Conservation (phyloP, 2,329 filamentous ascomycete species). For the Pleomassaria siparia region DNA sequence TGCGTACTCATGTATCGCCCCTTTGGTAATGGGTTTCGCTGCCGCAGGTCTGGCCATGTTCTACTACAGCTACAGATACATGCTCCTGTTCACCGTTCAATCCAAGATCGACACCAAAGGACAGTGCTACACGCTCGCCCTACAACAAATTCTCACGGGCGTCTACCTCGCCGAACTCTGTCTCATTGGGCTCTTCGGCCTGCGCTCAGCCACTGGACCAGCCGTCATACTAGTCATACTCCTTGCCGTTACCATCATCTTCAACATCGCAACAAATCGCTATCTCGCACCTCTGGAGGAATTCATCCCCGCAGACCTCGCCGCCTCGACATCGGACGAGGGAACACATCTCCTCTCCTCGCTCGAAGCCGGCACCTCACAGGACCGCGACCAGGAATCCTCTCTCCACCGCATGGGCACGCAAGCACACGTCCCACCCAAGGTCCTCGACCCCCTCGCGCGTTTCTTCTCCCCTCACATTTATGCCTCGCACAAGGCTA, state of each 20-base stretch:
- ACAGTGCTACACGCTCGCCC: conserved; percentile 79
- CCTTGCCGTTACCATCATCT: conserved; percentile 34
- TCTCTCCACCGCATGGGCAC: conserved; percentile 30
- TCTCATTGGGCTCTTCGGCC: conserved; percentile 77
- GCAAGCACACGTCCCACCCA: conserved; percentile 24
- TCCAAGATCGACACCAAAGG: conserved; percentile 84
- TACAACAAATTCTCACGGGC: conserved; percentile 83
- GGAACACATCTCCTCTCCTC: conserved; percentile 32
- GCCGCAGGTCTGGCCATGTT: conserved; percentile 77
- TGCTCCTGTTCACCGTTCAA: conserved; percentile 84
- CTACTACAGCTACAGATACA: conserved; percentile 88
- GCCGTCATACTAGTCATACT: conserved; percentile 33
- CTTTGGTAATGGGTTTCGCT: conserved; percentile 80
- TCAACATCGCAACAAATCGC: conserved; percentile 37
- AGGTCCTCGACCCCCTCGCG: conserved; percentile 32
- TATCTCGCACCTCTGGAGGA: conserved; percentile 39
- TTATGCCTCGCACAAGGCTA: conserved; percentile 36
- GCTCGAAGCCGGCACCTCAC: conserved; percentile 36
- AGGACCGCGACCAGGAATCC: conserved; percentile 19
- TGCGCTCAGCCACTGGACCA: conserved; percentile 37
- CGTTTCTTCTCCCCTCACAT: conserved; percentile 40
- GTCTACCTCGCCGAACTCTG: conserved; percentile 82
- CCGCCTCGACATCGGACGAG: conserved; percentile 20
- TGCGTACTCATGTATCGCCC: conserved; percentile 83
- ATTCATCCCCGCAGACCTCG: conserved; percentile 37